Base-by-base conservation (phyloP, 23 red algal genomes). In the Gracilariopsis chorda region DNA sequence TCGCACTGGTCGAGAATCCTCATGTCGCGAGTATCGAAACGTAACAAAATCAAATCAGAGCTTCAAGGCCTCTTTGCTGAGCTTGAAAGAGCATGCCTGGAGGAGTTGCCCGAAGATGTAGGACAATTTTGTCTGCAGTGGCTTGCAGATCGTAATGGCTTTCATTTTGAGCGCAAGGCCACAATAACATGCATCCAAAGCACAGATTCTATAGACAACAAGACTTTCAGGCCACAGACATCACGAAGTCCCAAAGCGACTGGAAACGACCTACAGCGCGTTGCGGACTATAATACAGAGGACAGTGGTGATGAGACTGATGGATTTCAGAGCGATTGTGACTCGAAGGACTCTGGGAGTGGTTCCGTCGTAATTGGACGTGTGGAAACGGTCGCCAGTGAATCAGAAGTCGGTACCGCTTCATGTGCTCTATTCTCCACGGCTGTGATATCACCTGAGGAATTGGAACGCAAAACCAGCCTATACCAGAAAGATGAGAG, bases 381-480 rank as follows among this genome's bases (percentile, higher is more conserved):
- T 29, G 39, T 63, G 12, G 46, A 83, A 83, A 59, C 53, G 20
- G 78, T 63, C 16, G 52, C 48, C 5, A 37, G 37, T 12, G 33
- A 63, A 61, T 29, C 59, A 2, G 51, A 83, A n/a, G 12, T 63
- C 4, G 44, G 35, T 7, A 53, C 53, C 0, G 33, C 82, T 49
- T 16, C 37, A 8, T 86, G 82, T 44, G 68, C 59, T 65, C 62
- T 86, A 6, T 89, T 89, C 59, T 89, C 85, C 6, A 89, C 65
- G 41, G 85, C 65, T n/a, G 58, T 61, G 43, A 78, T 89, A 63
- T 89, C 85, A 21, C 44, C 37, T 46, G 44, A 58, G 12, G 85
- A 89, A 51, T 51, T 89, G 13, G 70, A 89, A 14, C 49, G 52
- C 34, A 77, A 65, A 52, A 78, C 72, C 6, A 44, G 44, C 19